Conservation (phyloP, 1,284 basidiomycete species). For the Tranzscheliella williamsii region DNA sequence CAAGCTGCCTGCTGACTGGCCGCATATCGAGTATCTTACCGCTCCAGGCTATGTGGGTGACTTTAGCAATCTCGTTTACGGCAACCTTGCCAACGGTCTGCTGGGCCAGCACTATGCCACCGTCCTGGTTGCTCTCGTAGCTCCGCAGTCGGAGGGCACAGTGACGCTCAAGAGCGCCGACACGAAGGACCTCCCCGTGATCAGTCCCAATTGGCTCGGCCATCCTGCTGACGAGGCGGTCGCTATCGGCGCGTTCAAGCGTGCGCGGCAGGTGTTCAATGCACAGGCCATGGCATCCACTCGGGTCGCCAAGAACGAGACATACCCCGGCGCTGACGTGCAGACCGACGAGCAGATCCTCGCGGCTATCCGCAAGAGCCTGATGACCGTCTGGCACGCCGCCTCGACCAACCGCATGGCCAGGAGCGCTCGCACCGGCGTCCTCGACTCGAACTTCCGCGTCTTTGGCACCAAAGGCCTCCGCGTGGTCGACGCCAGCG, state of each 20-base stretch:
- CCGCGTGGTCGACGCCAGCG: slow-evolving; percentile 65
- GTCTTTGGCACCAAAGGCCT: slow-evolving; percentile 65
- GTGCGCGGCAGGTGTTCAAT: slow-evolving; percentile 50
- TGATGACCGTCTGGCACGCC: slow-evolving; percentile 64
- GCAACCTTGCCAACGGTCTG: slow-evolving; percentile 25
- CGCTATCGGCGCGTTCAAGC: slow-evolving; percentile 33
- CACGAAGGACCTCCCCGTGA: slow-evolving; percentile 62
- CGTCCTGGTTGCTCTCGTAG: slow-evolving; percentile 40
- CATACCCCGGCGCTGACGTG: slow-evolving; percentile 46
- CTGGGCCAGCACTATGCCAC: slow-evolving; percentile 30
- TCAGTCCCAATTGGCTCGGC: slow-evolving; percentile 61
- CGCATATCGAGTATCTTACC: slow-evolving; percentile 43
- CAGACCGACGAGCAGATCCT: slow-evolving; percentile 63
- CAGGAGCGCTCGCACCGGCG: slow-evolving; percentile 59
- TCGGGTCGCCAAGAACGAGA: slow-evolving; percentile 59
- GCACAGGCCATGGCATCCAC: slow-evolving; percentile 60
- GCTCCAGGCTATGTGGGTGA: slow-evolving; percentile 44
- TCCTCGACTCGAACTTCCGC: slow-evolving; percentile 64
- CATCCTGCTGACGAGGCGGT: slow-evolving; percentile 59
- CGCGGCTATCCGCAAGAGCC: slow-evolving; percentile 60
- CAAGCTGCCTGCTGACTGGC: slow-evolving; percentile 35
- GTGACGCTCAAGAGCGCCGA: slow-evolving; percentile 61
- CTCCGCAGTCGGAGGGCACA: slow-evolving; percentile 57
- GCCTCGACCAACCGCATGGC: slow-evolving; percentile 59
- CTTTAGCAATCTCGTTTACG: slow-evolving; percentile 29